Evolutionary conservation across 2,329 filamentous ascomycete species (phyloP), one percentile per base, ranked within the genome.

Genomic region (Fusarium setosum): DNA sequence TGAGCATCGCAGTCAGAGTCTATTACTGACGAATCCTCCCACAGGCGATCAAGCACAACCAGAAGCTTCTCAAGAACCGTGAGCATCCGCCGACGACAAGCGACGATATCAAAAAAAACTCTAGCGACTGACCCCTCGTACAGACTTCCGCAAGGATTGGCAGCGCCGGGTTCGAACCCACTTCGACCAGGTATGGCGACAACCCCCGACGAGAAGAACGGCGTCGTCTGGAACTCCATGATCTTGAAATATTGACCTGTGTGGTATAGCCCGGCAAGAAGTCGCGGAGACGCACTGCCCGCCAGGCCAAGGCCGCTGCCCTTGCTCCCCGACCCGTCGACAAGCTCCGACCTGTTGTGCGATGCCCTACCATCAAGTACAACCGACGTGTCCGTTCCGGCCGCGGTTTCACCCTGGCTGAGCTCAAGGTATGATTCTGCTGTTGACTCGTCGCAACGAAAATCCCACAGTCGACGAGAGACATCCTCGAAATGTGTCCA

Each of bases 91-190:
- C 63, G 62, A 65, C 68, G 62, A 72, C 47, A 47, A 70, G 53
- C 72, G 72, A 75, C 73, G 65, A 72, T 68, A 59, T 62, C 60
- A 59, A 63, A 71, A 57, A 61, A 71, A 57, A 61, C 41, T 47
- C 41, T 56, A 67, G 75, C 74, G 75, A 80, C 83, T 84, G 76
- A 82, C 75, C 65, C 61, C 69, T 65, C 50, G 56, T 56, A 73
- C 79, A 96, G 92, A 97, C 83, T 97, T 97, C 93, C 94, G 93
- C 87, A 97, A 97, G 93, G 94, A 99, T 89, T 99, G 96, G 96
- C 94, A 98, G 86, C 93, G 94, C 87, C 93, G 94, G 86, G 96
- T 99, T 81, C 93, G 94, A 86, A 92, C 93, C 85, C 96, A 99
- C 90, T 99, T 99, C 88, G 94, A 99, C 89, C 96, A 98, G 94